Base-by-base conservation (phyloP, 495 filamentous ascomycete genomes). In the Aspergillus sclerotiicarbonarius region DNA sequence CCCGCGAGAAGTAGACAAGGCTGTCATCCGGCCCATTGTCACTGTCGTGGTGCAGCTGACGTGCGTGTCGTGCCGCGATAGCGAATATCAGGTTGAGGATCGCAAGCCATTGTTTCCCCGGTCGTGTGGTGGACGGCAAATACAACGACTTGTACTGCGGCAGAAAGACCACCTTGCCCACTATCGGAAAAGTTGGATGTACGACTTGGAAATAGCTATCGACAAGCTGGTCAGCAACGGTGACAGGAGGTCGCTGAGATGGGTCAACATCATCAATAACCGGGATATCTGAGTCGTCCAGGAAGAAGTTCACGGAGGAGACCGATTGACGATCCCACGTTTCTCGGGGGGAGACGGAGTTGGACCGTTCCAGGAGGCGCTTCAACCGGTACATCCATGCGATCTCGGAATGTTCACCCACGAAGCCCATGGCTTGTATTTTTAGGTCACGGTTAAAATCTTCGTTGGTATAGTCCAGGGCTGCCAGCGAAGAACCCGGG, bases 81-180 rank as follows among this genome's bases (percentile, higher is more conserved):
- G 86, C 86, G 66, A 89, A 87, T 32, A 88, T 75, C n/a, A 87
- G 59, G 65, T 90, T 88, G 19, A 88, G 59, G 16, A 83, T 80
- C 0, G 82, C 80, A 45, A 84, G 67, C 84, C 83, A 88, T 47
- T 77, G 71, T 16, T 70, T 74, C 2, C 75, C 71, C 18, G 77
- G 74, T 37, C 70, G 66, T 30, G 71, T 62, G 18, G 61, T 68
- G 9, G 68, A 53, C 29, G 67, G 66, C 37, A 65, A 57, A 49
- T 73, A 79, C 37, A 74, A 77, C 4, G 66, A 68, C 43, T 65
- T 71, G 59, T 73, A 77, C 53, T 82, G 78, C 30, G 56, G 55
- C 31, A 73, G 47, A 32, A 81, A 80, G n/a, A 71, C 64, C 9
- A 51, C 61, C 49, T 80, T 81, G 8, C 79, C 75, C 29, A 89